Base-by-base conservation (phyloP, 192 early-diverging fungal species). In the Lobosporangium transversale region DNA sequence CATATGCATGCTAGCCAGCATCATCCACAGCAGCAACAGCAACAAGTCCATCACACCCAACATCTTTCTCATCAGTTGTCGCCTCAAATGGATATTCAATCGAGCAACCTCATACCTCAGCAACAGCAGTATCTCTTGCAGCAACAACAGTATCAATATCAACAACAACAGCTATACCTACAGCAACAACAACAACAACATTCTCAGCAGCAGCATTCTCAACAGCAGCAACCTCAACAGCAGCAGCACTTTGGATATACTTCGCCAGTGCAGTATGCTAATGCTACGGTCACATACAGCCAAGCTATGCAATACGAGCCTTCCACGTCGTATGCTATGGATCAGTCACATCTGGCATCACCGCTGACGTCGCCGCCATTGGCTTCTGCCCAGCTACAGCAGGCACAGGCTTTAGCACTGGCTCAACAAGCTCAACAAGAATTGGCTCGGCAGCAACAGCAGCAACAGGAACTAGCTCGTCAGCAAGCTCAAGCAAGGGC, bases 391-490 rank as follows among this genome's bases (percentile, higher is more conserved):
- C 83, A 85, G 64, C 56, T 70, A 12, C 85, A 86, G 17, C 56
- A 76, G 31, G 63, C 69, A 4, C 63, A 65, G 53, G 58, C 60
- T 15, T 43, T 52, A 48, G 67, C 68, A 4, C 60, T 69, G 14
- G 60, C 58, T 5, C 53, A 43, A 31, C 73, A 76, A 52, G 79
- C 82, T 50, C 56, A 73, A 15, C 83, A 85, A 52, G 84, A 79
- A 9, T 60, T 80, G 51, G 79, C 65, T 0, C 66, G 79, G 12
- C 81, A 80, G 12, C 60, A 83, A 18, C 80, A 79, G 9, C 64
- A 84, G 70, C 70, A 66, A 0, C 79, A 82, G 49, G 78, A 57
- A 2, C 79, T 80, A 40, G 80, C 80, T 26, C 65, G 58, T 8
- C 62, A 76, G 23, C 66, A 79, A 36, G 66, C 68, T 1, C 80